Percentiles rank a stretch among this genome's conserved stretches.
Conservation (phyloP, 2,329 filamentous ascomycete genomes). For the Thelonectria rubi region DNA sequence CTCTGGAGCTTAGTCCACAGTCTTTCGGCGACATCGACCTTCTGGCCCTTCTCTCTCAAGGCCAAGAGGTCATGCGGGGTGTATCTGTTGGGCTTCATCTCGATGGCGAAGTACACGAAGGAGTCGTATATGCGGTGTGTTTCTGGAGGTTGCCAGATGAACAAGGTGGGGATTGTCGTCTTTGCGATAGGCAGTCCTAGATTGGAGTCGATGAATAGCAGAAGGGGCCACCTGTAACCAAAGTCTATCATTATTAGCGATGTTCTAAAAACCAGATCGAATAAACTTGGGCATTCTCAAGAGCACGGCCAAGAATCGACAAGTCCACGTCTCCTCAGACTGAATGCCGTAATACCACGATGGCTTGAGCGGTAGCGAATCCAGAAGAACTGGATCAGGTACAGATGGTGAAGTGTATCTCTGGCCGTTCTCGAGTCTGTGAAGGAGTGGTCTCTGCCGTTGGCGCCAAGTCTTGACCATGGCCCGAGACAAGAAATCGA, state of each 20-base stretch:
- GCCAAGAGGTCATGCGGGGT: conserved; percentile 55
- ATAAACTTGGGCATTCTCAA: conserved; percentile 37
- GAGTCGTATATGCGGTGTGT: conserved; percentile 51
- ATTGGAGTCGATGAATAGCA: conserved; percentile 47
- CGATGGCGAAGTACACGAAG: conserved; percentile 50
- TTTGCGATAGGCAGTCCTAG: conserved; percentile 28
- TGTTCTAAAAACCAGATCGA: conserved; percentile 38
- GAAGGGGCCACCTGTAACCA: conserved; percentile 46
- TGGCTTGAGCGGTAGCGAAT: not conserved
- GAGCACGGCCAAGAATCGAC: conserved; percentile 27
- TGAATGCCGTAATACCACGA: not conserved
- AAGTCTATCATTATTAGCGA: conserved; percentile 44
- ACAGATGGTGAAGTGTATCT: not conserved
- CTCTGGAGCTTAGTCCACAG: conserved; percentile 48
- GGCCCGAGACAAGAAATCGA: not conserved
- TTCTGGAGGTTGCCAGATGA: conserved; percentile 49
- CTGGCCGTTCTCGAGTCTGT: conserved; percentile 10
- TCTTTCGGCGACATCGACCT: conserved; percentile 41
- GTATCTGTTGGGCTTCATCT: conserved; percentile 57
- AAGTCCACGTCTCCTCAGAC: conserved; percentile 34
- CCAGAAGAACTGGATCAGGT: conserved; percentile 1
- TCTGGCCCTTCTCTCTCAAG: conserved; percentile 42
- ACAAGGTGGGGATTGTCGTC: conserved; percentile 50
- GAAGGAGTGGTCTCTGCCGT: not conserved
- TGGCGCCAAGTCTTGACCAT: conserved; percentile 1